Percentiles rank a stretch among this genome's conserved stretches.
These are phyloP conservation scores for Combretum micranthum DNA, from an alignment of 345 rosid genomes.

Conservation along the genomic window DNA sequence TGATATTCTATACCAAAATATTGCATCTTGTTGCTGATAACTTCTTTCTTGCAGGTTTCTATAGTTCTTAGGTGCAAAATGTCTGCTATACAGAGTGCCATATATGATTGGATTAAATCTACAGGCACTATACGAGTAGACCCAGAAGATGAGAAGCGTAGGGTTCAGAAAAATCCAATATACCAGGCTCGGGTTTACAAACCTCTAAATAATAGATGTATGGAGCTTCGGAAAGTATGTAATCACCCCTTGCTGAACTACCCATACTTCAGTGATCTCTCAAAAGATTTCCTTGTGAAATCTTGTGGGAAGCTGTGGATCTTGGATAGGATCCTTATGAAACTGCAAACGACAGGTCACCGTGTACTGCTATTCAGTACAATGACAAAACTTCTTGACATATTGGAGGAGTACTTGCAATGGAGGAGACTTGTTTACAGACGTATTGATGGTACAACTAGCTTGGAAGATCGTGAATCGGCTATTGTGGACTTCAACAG, in stretches of 20 bases:
- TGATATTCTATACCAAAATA: conserved; percentile 14
- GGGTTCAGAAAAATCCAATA: conserved; percentile 64
- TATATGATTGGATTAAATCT: conserved; percentile 98
- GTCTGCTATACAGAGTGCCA: conserved; percentile 96
- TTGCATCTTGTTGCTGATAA: not conserved
- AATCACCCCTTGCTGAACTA: conserved; percentile 97
- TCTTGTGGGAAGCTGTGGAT: conserved; percentile 99
- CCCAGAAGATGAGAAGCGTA: conserved; percentile 86
- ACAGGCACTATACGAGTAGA: conserved; percentile 95
- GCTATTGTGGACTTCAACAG: conserved; percentile 97
- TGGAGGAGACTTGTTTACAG: conserved; percentile 89
- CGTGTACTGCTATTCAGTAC: conserved; percentile 97
- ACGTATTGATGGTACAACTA: conserved; percentile 98
- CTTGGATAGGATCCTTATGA: conserved; percentile 86
- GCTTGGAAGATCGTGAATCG: conserved; percentile 98
- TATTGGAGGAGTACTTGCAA: conserved; percentile 93
- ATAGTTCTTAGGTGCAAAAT: conserved; percentile 90
- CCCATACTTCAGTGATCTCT: conserved; percentile 79
- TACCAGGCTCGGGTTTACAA: conserved; percentile 73
- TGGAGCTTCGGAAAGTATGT: conserved; percentile 97
- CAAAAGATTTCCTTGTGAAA: conserved; percentile 86
- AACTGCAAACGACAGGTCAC: conserved; percentile 92
- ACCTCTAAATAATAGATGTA: conserved; percentile 90
- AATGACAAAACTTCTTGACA: conserved; percentile 98
- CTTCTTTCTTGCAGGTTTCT: conserved; percentile 61